These are phyloP conservation scores for Herpotrichia juniperi DNA, from an alignment of 2,329 filamentous ascomycete species.

Conservation along the genomic window DNA sequence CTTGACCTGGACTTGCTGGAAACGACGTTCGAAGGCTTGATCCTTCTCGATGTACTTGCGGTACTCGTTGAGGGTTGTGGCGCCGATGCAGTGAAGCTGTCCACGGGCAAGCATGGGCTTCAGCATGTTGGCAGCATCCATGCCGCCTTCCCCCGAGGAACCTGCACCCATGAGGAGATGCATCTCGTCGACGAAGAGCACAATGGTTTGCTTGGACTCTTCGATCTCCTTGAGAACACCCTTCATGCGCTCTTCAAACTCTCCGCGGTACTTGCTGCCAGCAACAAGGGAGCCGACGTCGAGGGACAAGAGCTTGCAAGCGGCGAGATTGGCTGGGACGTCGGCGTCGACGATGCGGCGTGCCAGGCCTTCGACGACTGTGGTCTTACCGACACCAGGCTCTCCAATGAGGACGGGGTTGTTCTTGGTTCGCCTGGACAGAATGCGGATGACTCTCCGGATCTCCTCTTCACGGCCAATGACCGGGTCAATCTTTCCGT, in stretches of 20 bases:
- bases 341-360: constrained; percentile 96
- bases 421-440: constrained; percentile 95
- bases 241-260: constrained; percentile 99
- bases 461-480: constrained; percentile 98
- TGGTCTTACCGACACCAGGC: constrained; percentile 97
- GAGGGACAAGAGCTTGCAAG: constrained; percentile 91
- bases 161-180: constrained; percentile 98
- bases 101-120: constrained; percentile 98
- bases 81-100: constrained; percentile 96
- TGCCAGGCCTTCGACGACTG: constrained; percentile 93
- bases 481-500: constrained; percentile 97
- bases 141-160: constrained; percentile 91
- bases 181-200: constrained; percentile 98
- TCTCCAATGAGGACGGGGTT: constrained; percentile 98
- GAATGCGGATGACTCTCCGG: constrained; percentile 85
- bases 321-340: constrained; percentile 92
- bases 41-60: constrained; percentile 99
- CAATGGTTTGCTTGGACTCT: constrained; percentile 93
- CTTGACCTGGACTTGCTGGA: constrained; percentile 97
- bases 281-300: constrained; percentile 95
- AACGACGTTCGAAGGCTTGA: constrained; percentile 94
- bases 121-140: constrained; percentile 96
- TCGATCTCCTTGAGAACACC: constrained; percentile 96
- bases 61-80: constrained; percentile 93
- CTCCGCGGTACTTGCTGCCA: constrained; percentile 96